phyloP scores from a whole-genome alignment of 2,329 filamentous ascomycete species.

The Fulvia fulva region DNA sequence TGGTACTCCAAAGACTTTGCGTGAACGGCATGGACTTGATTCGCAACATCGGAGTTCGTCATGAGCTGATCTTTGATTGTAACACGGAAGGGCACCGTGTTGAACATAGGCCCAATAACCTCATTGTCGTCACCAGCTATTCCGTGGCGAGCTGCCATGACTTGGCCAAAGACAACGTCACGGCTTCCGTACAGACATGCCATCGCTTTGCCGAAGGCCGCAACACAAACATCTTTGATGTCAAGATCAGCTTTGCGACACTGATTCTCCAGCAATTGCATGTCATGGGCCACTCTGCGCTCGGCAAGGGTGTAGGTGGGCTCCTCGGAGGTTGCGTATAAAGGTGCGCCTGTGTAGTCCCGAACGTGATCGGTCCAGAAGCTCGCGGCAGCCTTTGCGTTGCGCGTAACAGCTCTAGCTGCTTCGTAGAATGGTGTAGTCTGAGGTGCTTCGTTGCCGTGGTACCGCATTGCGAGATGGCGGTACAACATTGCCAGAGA shows the following conservation, averaged over 20 bases:
- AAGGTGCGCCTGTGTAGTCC: constrained; percentile 7
- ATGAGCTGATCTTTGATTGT: constrained; percentile 10
- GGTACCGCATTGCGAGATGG: constrained; percentile 7
- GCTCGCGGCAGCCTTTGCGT: constrained; percentile 7
- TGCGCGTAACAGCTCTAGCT: constrained; percentile 6
- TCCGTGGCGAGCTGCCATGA: constrained; percentile 13
- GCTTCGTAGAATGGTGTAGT: constrained; percentile 14
- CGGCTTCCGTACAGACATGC: constrained; percentile 6
- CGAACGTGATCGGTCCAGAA: constrained; percentile 14
- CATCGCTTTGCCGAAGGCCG: constrained; percentile 13
- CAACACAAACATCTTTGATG: constrained; percentile 11
- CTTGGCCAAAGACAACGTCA: constrained; percentile 18
- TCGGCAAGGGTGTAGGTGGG: constrained; percentile 1
- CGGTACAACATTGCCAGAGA: constrained; percentile 14
- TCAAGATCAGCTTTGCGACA: constrained; percentile 8
- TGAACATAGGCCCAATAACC: constrained; percentile 16
- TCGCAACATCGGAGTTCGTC: constrained; percentile 9
- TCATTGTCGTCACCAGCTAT: constrained; percentile 5
- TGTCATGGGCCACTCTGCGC: not conserved
- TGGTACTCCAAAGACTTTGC: constrained; percentile 12
- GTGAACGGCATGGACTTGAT: constrained; percentile 5
- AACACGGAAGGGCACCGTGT: constrained; percentile 14
- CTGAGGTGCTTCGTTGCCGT: not conserved
- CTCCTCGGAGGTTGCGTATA: not conserved
- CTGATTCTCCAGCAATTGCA: not conserved